Evolutionary conservation across 768 basidiomycete genomes (phyloP), one percentile per base, ranked within the genome.

Genomic region (Chalciporus piperatus): DNA sequence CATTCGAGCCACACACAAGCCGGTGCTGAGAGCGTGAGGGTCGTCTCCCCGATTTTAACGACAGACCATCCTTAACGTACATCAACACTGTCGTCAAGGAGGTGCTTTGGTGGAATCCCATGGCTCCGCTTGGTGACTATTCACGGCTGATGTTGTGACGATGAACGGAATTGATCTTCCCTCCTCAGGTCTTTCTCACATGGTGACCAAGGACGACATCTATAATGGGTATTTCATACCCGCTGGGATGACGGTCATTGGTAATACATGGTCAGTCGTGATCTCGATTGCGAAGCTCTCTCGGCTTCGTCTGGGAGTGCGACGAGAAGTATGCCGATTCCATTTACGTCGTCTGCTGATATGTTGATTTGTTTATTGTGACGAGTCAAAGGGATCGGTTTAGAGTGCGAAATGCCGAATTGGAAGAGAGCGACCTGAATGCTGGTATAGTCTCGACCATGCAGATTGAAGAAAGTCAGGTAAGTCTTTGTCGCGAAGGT

Each of bases 331-430:
- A 83, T 83, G 3, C 84, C 91, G 1, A 82, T 90, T 58, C 82
- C 84, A 1, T 88, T 89, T 62, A 74, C 82, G 5, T 70, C 83
- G 30, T 80, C 89, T 3, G 90, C 89, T 6, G 96, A 98, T 63
- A 90, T 87, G 0, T 95, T 92, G 9, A 98, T 98, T 72, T 99
- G n/a, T 96, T 96, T 2, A 98, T 99, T 58, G 97, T 98, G 37
- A 98, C 97, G 1, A 89, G 90, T 62, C 97, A 99, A 65, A 80
- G 97, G 51, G 97, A 99, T 65, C 80, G 96, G n/a, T 99, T 98
- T 81, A 78, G 96, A 45, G 92, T 95, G 67, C 84, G 97, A 17
- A 98, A 98, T 65, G 89, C 92, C 17, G 97, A 99, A 63, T 79
- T 99, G 14, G 96, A 99, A 72, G 96, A 98, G 76, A n/a, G n/a